Evolutionary conservation across 306 rosid genomes (phyloP).

Genomic region (Crotalaria pallida): DNA sequence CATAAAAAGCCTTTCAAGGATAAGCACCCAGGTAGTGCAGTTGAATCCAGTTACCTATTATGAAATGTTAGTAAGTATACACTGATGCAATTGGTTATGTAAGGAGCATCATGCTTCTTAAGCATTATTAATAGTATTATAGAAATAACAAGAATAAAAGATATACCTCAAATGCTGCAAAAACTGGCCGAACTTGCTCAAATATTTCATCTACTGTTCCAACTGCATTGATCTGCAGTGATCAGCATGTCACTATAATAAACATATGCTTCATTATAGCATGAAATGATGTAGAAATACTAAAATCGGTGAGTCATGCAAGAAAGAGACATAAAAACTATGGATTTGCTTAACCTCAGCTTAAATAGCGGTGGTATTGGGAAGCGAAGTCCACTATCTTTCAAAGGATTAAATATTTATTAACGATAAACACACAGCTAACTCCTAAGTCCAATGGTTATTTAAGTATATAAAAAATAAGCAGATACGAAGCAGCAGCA

Average conservation of each 20-base stretch:
- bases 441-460: not conserved
- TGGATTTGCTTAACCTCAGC: no score
- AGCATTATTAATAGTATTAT: not conserved
- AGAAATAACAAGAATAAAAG: not conserved
- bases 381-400: no score
- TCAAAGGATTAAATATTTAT: not conserved
- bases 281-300: not conserved
- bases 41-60: not conserved
- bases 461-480: no score
- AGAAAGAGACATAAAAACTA: constrained; percentile 5
- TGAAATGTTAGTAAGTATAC: not conserved
- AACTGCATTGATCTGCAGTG: constrained; percentile 75
- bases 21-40: not conserved
- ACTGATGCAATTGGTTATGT: not conserved
- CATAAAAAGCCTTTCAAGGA: not conserved
- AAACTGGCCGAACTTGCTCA: constrained; percentile 73
- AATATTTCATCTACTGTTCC: constrained; percentile 85
- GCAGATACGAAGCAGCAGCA: not conserved
- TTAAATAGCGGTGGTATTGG: no score
- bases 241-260: constrained; percentile 11
- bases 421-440: not conserved
- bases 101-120: not conserved
- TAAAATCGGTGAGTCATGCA: not conserved
- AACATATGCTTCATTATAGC: not conserved
- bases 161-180: constrained; percentile 53